Conservation (phyloP, 73 alveolate genomes). For the Paramecium primaurelia region DNA sequence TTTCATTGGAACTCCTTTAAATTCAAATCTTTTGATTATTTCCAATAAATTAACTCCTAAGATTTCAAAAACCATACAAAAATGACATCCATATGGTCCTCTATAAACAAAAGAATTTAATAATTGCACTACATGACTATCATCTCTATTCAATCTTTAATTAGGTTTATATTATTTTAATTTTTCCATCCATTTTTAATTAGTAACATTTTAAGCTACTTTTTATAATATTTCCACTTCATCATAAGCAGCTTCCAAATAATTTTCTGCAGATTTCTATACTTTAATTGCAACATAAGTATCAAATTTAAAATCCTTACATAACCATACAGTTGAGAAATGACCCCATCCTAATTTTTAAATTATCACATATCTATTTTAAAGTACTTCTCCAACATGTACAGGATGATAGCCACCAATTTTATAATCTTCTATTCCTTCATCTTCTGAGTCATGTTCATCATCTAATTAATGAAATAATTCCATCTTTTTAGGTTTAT, state of each 20-base stretch:
- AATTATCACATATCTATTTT: constrained; percentile 84
- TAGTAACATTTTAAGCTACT: constrained; percentile 57
- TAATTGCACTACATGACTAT: constrained; percentile 87
- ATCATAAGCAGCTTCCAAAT: constrained; percentile 82
- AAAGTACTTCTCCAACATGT: constrained; percentile 87
- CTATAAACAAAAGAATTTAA: constrained; percentile 84
- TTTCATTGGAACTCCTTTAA: constrained; percentile 85
- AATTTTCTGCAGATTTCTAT: constrained; percentile 83
- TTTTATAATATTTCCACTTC: constrained; percentile 67
- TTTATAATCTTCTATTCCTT: constrained; percentile 63
- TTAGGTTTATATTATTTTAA: constrained; percentile 1
- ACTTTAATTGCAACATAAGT: constrained; percentile 89
- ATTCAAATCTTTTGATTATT: constrained; percentile 78
- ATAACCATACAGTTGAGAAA: constrained; percentile 90
- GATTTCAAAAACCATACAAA: constrained; percentile 87
- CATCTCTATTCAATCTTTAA: constrained; percentile 69
- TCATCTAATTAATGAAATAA: constrained; percentile 27
- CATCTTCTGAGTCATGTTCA: constrained; percentile 64
- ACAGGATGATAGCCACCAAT: constrained; percentile 86
- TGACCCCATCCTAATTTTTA: constrained; percentile 95
- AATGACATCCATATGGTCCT: constrained; percentile 93
- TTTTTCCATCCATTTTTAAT: constrained; percentile 75
- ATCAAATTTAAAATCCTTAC: constrained; percentile 82
- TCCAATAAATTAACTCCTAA: constrained; percentile 85
- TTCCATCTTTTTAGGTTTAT: constrained; percentile 1